Percentiles rank a stretch among this genome's conserved stretches.
These are phyloP conservation scores for Citrus medica DNA, from an alignment of 345 rosid genomes.

Conservation along the genomic window DNA sequence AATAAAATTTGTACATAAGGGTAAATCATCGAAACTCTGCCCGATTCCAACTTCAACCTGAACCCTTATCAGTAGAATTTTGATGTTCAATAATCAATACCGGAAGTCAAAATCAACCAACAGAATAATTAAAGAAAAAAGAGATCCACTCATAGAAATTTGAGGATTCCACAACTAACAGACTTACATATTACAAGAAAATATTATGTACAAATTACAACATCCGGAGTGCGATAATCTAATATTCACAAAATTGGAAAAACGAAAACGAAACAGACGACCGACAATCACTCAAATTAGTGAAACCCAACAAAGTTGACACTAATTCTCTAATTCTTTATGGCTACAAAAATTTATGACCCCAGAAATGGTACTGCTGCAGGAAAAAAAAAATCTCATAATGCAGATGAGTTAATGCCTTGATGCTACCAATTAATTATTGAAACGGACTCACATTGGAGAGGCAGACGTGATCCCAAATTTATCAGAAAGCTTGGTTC, in stretches of 20 bases:
- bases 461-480: constrained; percentile 37
- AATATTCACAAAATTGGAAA: neutral
- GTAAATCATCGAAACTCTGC: too few relatives aligned
- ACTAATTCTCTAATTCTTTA: neutral
- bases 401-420: neutral
- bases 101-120: too few relatives aligned
- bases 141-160: neutral
- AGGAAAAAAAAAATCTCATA: neutral
- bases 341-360: neutral
- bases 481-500: constrained; percentile 47
- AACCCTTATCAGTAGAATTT: too few relatives aligned
- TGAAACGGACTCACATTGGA: constrained; percentile 14
- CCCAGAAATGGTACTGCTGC: neutral
- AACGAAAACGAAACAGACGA: neutral
- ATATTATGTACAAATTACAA: neutral
- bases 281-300: neutral
- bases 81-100: too few relatives aligned
- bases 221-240: neutral
- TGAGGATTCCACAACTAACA: neutral
- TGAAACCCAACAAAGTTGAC: neutral
- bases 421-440: neutral
- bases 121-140: too few relatives aligned
- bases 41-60: too few relatives aligned
- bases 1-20: too few relatives aligned
- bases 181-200: neutral